Conservation (phyloP, 2,329 filamentous ascomycete species). For the Aulographum hederae region DNA sequence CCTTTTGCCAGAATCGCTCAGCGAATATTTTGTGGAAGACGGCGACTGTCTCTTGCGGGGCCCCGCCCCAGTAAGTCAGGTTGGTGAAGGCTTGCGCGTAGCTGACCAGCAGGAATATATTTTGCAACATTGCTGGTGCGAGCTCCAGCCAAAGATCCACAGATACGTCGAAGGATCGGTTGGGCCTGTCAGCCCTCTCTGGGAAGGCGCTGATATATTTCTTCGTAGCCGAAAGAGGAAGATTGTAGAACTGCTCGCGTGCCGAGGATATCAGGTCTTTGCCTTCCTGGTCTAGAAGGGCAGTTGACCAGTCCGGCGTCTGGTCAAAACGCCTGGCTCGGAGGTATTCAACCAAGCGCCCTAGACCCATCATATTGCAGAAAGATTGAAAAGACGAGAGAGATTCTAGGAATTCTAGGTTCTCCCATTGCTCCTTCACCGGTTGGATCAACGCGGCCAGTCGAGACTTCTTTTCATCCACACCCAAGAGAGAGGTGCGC, state of each 20-base stretch:
- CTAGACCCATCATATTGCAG: conserved; percentile 60
- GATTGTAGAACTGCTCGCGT: conserved; percentile 52
- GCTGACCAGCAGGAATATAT: conserved; percentile 49
- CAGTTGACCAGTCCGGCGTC: conserved; percentile 65
- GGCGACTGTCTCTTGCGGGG: conserved; percentile 56
- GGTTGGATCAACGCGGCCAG: conserved; percentile 66
- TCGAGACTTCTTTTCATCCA: conserved; percentile 49
- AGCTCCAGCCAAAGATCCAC: conserved; percentile 72
- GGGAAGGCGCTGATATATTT: conserved; percentile 84
- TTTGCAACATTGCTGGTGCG: conserved; percentile 68
- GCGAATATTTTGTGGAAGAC: conserved; percentile 73
- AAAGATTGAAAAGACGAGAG: conserved; percentile 64
- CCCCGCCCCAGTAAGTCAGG: conserved; percentile 59
- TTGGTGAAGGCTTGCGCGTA: conserved; percentile 88
- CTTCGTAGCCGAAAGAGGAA: conserved; percentile 77
- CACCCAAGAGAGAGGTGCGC: conserved; percentile 59
- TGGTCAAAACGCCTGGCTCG: conserved; percentile 53
- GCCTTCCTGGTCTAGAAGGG: conserved; percentile 61
- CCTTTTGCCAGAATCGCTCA: conserved; percentile 95
- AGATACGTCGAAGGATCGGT: conserved; percentile 55
- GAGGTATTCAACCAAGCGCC: conserved; percentile 67
- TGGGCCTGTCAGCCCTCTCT: conserved; percentile 64
- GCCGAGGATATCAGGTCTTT: conserved; percentile 61
- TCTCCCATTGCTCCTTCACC: conserved; percentile 64
- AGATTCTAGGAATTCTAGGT: conserved; percentile 45